Evolutionary conservation across 2,329 filamentous ascomycete species (phyloP).

Genomic region (Orbilia blumenaviensis): DNA sequence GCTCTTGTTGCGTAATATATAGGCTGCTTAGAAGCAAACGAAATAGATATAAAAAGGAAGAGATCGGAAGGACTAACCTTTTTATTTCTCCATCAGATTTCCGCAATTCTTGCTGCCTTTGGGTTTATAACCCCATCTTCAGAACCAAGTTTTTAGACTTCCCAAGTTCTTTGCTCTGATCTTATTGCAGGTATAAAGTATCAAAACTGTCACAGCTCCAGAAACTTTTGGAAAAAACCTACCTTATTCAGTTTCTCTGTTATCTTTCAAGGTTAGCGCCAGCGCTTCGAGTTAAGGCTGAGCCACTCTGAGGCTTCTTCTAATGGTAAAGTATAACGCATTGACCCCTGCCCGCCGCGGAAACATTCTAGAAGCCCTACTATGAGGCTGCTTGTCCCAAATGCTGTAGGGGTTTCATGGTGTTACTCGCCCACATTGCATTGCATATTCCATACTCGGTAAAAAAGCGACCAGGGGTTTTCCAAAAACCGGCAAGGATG

Average conservation of each 20-base stretch:
- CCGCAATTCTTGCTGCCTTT: no score
- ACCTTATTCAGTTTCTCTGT: background rate
- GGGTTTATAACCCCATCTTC: no score
- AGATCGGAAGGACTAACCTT: background rate
- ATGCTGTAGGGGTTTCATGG: background rate
- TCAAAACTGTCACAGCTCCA: background rate
- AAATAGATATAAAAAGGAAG: conserved; percentile 5
- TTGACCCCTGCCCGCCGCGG: background rate
- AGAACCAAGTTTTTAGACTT: no score
- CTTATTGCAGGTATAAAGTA: no score
- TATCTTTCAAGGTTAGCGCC: background rate
- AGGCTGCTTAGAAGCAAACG: background rate
- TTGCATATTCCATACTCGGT: background rate
- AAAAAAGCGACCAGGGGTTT: background rate
- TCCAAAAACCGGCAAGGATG: background rate
- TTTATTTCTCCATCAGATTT: background rate
- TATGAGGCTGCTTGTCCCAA: background rate
- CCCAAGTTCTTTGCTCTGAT: no score
- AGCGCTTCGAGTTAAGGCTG: background rate
- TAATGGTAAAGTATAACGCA: background rate
- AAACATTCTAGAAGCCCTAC: background rate
- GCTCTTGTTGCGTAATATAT: no score
- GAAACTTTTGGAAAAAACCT: no score
- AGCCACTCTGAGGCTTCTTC: background rate
- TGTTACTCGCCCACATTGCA: background rate